Base-by-base conservation (phyloP, 2,329 filamentous ascomycete species). In the Dichotomopilus funicola region DNA sequence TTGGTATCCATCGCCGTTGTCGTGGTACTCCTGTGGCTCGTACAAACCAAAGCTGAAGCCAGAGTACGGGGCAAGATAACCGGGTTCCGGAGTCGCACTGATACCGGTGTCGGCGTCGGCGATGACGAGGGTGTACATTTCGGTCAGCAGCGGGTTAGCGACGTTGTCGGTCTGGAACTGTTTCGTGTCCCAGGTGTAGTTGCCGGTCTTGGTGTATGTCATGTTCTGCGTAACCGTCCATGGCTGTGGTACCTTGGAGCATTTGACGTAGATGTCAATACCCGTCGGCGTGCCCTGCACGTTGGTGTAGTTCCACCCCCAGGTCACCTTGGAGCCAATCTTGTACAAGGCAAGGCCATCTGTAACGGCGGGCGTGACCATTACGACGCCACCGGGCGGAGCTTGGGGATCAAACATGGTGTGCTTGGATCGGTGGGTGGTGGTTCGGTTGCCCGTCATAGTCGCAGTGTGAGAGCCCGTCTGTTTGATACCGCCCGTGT, bases 291-390 rank as follows among this genome's bases (percentile, higher is more conserved):
- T 78, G 33, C 72, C 80, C 54, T 75, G 72, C 35, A 87, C 68
- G 45, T 77, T 78, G 3, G 83, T 86, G 72, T 85, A 86, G 70
- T 86, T 86, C 82, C 82, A 87, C 47, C 71, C 76, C 69, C 80
- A 82, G 11, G 81, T 85, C 44, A 85, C 72, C 45, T 73, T 73
- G 64, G 84, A 77, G 58, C 80, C 78, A 58, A 86, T 81, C 65
- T 81, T 81, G 75, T 80, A 85, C 42, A 83, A 73, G 56, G 77
- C 72, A 8, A 74, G 72, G 33, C 73, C 72, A 9, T 69, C 66
- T 3, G 72, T 73, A 6, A 73, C 68, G 41, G 73, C 70, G 1
- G 83, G 83, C 1, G 73, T 77, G 45, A 79, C 62, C 73, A 86
- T 78, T 47, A 73, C 70, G 40, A 84, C 73, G 51, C 74, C 71